Evolutionary conservation across 1,284 basidiomycete genomes (phyloP).

Genomic region (Apiotrichum akiyoshidainum): DNA sequence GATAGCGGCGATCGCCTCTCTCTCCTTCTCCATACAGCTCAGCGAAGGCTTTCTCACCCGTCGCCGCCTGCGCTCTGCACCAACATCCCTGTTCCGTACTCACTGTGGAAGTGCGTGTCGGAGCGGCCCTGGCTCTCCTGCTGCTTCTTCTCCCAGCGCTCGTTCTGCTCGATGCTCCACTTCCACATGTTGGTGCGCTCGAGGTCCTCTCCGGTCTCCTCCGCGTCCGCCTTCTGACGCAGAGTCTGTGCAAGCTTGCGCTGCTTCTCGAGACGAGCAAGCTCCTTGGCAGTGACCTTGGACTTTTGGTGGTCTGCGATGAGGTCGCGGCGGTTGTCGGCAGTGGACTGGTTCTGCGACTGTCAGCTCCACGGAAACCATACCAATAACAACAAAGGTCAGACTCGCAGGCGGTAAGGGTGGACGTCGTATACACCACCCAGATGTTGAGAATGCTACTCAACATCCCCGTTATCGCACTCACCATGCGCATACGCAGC

Average conservation of each 20-base stretch:
- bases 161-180: slow-evolving; percentile 91
- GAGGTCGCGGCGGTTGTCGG: slow-evolving; percentile 76
- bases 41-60: too few species aligned
- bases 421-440: not conserved
- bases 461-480: slow-evolving; percentile 29
- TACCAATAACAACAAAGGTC: too few species aligned
- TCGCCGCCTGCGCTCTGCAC: too few species aligned
- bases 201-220: slow-evolving; percentile 70
- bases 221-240: slow-evolving; percentile 79
- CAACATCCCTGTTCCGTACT: slow-evolving; percentile 8
- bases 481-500: slow-evolving; percentile 71
- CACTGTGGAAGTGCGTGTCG: slow-evolving; percentile 54
- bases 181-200: slow-evolving; percentile 84
- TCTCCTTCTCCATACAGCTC: too few species aligned
- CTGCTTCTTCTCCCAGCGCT: slow-evolving; percentile 85
- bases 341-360: slow-evolving; percentile 66
- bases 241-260: slow-evolving; percentile 83
- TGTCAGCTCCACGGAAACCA: not conserved
- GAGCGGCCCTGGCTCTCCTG: slow-evolving; percentile 59
- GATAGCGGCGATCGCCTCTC: too few species aligned
- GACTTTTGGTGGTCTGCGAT: slow-evolving; percentile 74
- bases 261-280: slow-evolving; percentile 77
- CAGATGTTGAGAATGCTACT: too few species aligned
- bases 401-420: not conserved
- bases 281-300: slow-evolving; percentile 70